Evolutionary conservation across 2,329 filamentous ascomycete genomes (phyloP).

Genomic region (Fusarium mangiferae): DNA sequence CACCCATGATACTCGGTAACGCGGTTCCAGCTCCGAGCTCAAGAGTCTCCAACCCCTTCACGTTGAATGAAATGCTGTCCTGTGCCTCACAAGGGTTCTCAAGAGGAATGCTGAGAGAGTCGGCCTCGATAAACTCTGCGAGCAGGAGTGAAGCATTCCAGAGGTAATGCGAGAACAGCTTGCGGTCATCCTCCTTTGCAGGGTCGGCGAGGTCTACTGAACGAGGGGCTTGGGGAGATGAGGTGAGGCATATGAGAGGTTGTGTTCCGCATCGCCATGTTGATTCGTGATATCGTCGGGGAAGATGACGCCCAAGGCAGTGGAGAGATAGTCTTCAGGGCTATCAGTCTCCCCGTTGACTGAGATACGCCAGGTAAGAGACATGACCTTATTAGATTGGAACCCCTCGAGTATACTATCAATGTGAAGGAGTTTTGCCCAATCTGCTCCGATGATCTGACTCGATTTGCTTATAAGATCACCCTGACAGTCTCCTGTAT

Average conservation of each 20-base stretch:
- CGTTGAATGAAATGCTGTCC: conserved; percentile 51
- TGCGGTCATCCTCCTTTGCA: conserved; percentile 62
- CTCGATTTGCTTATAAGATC: neutral
- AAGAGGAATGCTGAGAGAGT: conserved; percentile 48
- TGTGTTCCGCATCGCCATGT: conserved; percentile 70
- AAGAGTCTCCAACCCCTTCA: conserved; percentile 63
- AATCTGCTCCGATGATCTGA: neutral
- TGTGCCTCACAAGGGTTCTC: conserved; percentile 23
- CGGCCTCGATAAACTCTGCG: conserved; percentile 65
- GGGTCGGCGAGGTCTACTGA: conserved; percentile 61
- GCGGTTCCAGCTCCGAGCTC: conserved; percentile 76
- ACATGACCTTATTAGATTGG: conserved; percentile 50
- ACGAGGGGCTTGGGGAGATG: conserved; percentile 57
- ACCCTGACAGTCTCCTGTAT: neutral
- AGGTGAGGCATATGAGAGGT: conserved; percentile 68
- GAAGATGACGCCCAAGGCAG: conserved; percentile 71
- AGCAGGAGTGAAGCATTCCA: conserved; percentile 74
- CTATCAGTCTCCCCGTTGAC: conserved; percentile 40
- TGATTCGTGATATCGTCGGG: conserved; percentile 73
- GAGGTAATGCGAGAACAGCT: conserved; percentile 76
- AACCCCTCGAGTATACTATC: neutral
- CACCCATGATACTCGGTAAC: conserved; percentile 61
- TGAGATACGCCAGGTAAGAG: conserved; percentile 52
- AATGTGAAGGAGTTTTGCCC: neutral
- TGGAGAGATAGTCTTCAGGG: conserved; percentile 69